These are phyloP conservation scores for cucumber (Cucumis sativus) DNA, from an alignment of 306 rosid species.

Conservation along the genomic window DNA sequence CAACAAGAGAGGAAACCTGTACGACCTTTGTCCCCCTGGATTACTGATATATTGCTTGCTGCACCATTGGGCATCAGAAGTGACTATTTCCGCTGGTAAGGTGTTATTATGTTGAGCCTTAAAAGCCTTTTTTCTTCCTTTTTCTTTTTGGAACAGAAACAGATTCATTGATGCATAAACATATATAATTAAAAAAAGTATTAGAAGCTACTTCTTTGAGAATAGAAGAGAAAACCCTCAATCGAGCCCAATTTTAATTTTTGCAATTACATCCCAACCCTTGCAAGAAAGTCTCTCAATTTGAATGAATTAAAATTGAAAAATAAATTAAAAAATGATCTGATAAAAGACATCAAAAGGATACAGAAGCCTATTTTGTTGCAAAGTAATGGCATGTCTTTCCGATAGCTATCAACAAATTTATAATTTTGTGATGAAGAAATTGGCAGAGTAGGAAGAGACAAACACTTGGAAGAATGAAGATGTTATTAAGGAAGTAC, in stretches of 20 bases:
- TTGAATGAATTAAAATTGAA: neutral
- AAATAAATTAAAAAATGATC: neutral
- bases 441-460: too few relatives aligned
- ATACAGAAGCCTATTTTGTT: neutral
- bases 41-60: constrained; percentile 76
- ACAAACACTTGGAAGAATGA: too few relatives aligned
- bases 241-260: neutral
- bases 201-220: neutral
- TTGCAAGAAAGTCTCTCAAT: neutral
- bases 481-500: too few relatives aligned
- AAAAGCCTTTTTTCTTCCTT: neutral
- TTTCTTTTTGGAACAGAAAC: neutral
- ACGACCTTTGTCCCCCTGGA: constrained; percentile 95
- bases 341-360: neutral
- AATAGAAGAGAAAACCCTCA: neutral
- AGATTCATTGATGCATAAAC: neutral
- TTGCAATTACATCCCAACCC: neutral
- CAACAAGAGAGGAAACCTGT: constrained; percentile 81
- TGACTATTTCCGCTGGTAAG: constrained; percentile 97
- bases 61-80: constrained; percentile 91
- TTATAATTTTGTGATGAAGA: neutral
- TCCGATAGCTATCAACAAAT: neutral
- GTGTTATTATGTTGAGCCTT: constrained; percentile 5
- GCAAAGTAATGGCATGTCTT: neutral
- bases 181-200: neutral